Evolutionary conservation across 768 basidiomycete genomes (phyloP).

Genomic region (Pleurotus ostreatus): DNA sequence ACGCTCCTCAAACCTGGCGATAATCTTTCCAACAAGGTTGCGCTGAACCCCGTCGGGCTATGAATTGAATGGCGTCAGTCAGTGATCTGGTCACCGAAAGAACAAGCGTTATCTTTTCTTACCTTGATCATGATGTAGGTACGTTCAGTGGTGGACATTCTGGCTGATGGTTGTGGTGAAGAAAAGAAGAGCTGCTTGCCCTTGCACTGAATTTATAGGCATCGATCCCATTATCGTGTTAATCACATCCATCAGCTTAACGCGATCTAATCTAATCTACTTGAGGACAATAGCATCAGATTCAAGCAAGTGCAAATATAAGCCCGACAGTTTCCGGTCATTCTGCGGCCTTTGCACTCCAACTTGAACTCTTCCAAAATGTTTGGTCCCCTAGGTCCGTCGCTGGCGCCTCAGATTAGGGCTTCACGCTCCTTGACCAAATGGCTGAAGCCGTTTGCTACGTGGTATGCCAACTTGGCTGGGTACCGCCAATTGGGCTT

Average conservation of each 20-base stretch:
- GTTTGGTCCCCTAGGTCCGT: conserved; percentile 65
- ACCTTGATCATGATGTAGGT: conserved; percentile 99
- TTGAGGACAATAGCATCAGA: not conserved
- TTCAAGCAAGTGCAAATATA: conserved; percentile 9
- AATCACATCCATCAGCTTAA: not conserved
- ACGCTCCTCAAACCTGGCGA: conserved; percentile 93
- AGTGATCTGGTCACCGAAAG: not conserved
- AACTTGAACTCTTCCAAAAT: conserved; percentile 24
- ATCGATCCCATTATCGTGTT: conserved; percentile 5
- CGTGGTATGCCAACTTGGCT: conserved; percentile 74
- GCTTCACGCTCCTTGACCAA: conserved; percentile 63
- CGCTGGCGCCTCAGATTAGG: conserved; percentile 74
- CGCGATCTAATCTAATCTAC: not conserved
- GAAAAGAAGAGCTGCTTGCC: too few relatives aligned
- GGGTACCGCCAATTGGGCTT: conserved; percentile 89
- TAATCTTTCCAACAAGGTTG: conserved; percentile 92
- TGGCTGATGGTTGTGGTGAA: conserved; percentile 19
- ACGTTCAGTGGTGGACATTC: conserved; percentile 76
- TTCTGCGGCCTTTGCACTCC: conserved; percentile 5
- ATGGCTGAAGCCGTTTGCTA: conserved; percentile 73
- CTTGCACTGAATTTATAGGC: not conserved
- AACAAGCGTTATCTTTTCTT: conserved; percentile 4
- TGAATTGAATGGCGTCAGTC: not conserved
- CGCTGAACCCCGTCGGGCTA: conserved; percentile 99
- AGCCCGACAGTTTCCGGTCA: conserved; percentile 5